Conservation (phyloP, 2,329 filamentous ascomycete genomes). For the Arthrobotrys iridis region DNA sequence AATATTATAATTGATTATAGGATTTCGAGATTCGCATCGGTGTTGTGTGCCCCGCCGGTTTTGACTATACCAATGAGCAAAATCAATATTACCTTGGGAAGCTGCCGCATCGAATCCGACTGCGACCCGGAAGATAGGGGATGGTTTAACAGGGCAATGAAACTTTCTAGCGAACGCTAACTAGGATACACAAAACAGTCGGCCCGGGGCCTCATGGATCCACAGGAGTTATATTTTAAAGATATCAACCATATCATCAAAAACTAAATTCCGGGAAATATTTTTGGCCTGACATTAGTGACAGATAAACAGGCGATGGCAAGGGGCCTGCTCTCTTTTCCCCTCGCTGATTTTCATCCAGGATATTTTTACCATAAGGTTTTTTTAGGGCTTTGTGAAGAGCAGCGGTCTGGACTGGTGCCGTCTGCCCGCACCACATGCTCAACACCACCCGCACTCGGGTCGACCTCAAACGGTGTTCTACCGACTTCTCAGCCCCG, state of each 20-base stretch:
- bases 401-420: background rate
- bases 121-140: slow-evolving; percentile 22
- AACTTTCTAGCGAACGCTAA: slow-evolving; percentile 22
- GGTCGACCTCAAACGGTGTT: slow-evolving; percentile 22
- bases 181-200: slow-evolving; percentile 9
- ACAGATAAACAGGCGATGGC: background rate
- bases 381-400: slow-evolving; percentile 31
- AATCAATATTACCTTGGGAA: background rate
- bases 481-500: slow-evolving; percentile 18
- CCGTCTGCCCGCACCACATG: slow-evolving; percentile 28
- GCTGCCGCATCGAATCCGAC: slow-evolving; percentile 1
- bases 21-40: background rate
- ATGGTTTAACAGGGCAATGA: slow-evolving; percentile 11
- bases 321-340: slow-evolving; percentile 15
- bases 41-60: background rate
- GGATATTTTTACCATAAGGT: slow-evolving; percentile 25
- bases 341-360: background rate
- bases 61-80: background rate
- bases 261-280: background rate
- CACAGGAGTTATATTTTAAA: background rate
- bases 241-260: too few relatives aligned
- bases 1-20: slow-evolving; percentile 5
- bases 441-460: slow-evolving; percentile 19
- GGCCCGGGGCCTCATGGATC: background rate
- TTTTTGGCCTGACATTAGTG: slow-evolving; percentile 14